Base-by-base conservation (phyloP, 371 early-diverging fungal genomes). In the Apophysomyces elegans region DNA sequence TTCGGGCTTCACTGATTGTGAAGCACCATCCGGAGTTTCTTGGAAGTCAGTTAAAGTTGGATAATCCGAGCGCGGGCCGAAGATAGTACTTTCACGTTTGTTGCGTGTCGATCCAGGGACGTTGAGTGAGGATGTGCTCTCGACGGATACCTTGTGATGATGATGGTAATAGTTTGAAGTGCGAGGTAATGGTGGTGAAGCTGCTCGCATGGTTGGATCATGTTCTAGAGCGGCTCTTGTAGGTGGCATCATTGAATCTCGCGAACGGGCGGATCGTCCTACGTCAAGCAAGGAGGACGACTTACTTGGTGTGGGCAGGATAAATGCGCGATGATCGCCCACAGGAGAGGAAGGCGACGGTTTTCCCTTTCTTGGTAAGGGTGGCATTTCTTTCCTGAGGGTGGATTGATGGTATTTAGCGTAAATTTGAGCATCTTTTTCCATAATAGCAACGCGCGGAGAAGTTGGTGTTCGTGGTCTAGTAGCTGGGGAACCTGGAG, bases 121-220 rank as follows among this genome's bases (percentile, higher is more conserved):
- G 38, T 59, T 37, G 47, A 47, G 59, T 13, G 59, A 66, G 8
- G 36, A 13, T 4, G 18, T 8, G 45, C 45, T 58, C 12, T 46
- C 65, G 32, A 8, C 8, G 7, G 54, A 50, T 50, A 50, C 1
- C 11, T 50, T 50, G 21, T 50, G 54, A 16, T 66, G 54, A 16
- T 66, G 61, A 41, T 41, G 54, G 9, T 66, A 54, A 36, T 46
- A 4, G 41, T 43, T 8, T 39, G 68, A 13, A 21, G 62, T 66
- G 21, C 65, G 63, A 9, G 72, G 67, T 6, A 70, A 62, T 14
- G 80, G 75, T 37, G 80, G 78, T 14, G 80, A 75, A 36, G 78
- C 76, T n/a, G 74, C 77, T 50, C 77, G 69, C 65, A 80, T 66
- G 21, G 74, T 73, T 8, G 76, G 70, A 60, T 80, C 80, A 45